These are phyloP conservation scores for Nasturtium officinale DNA, from an alignment of 345 rosid species.

Conservation along the genomic window DNA sequence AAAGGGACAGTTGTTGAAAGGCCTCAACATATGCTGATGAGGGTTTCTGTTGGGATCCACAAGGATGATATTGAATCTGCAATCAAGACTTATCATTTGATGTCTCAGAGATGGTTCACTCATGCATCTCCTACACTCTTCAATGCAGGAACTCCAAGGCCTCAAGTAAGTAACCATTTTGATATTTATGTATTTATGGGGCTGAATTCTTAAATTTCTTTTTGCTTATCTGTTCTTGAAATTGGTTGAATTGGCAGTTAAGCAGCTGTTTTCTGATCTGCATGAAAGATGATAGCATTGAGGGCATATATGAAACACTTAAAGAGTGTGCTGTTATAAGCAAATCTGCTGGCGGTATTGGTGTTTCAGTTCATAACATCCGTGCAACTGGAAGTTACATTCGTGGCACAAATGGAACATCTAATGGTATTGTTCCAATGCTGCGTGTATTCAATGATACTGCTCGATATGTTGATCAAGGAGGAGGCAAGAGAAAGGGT, in stretches of 20 bases:
- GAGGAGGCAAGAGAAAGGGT: slow-evolving; percentile 32
- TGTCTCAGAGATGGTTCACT: slow-evolving; percentile 96
- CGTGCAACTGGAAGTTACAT: slow-evolving; percentile 28
- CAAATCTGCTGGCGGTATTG: slow-evolving; percentile 95
- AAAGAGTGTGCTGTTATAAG: slow-evolving; percentile 97
- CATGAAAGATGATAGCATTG: slow-evolving; percentile 95
- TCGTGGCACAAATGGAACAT: slow-evolving; percentile 26
- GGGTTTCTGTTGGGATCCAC: slow-evolving; percentile 90
- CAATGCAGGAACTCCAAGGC: slow-evolving; percentile 89
- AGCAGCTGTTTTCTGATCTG: slow-evolving; percentile 90
- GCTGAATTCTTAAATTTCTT: background rate
- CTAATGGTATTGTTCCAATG: slow-evolving; percentile 30
- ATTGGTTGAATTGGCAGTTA: slow-evolving; percentile 49
- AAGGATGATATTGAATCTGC: slow-evolving; percentile 75
- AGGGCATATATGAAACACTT: slow-evolving; percentile 86
- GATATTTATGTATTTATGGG: background rate
- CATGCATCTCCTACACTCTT: slow-evolving; percentile 97
- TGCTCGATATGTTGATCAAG: slow-evolving; percentile 30
- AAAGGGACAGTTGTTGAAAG: slow-evolving; percentile 86
- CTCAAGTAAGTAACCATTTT: slow-evolving; percentile 52
- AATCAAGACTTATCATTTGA: slow-evolving; percentile 78
- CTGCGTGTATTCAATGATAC: slow-evolving; percentile 23
- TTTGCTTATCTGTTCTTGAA: slow-evolving; percentile 2
- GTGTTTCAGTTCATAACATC: slow-evolving; percentile 55
- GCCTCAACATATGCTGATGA: slow-evolving; percentile 96